These are phyloP conservation scores for Emericellopsis cladophorae DNA, from an alignment of 2,329 filamentous ascomycete genomes.

Conservation along the genomic window DNA sequence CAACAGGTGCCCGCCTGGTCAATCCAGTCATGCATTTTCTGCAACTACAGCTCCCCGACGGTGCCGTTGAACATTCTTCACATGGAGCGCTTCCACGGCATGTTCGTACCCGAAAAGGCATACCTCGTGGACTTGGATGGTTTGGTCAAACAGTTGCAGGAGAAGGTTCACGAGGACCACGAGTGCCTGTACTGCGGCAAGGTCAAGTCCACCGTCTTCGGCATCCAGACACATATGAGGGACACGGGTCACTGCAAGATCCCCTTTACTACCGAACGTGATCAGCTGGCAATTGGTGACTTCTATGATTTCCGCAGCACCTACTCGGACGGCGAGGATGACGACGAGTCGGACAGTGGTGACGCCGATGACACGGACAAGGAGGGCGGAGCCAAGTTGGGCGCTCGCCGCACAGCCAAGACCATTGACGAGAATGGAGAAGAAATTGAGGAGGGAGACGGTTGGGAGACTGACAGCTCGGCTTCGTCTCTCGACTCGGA, in stretches of 20 bases:
- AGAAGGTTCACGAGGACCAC: slow-evolving; percentile 66
- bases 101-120: slow-evolving; percentile 85
- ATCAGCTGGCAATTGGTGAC: slow-evolving; percentile 88
- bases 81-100: slow-evolving; percentile 87
- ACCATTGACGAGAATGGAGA: slow-evolving; percentile 36
- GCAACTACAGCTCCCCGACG: slow-evolving; percentile 71
- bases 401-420: slow-evolving; percentile 42
- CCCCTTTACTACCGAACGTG: slow-evolving; percentile 74
- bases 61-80: slow-evolving; percentile 68
- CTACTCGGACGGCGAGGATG: slow-evolving; percentile 71
- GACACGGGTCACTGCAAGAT: slow-evolving; percentile 97
- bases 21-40: slow-evolving; percentile 67
- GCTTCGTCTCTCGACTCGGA: slow-evolving; percentile 80
- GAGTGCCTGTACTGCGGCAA: slow-evolving; percentile 87
- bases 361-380: slow-evolving; percentile 33
- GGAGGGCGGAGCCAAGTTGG: slow-evolving; percentile 56
- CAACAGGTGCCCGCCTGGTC: slow-evolving; percentile 25
- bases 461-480: slow-evolving; percentile 92
- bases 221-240: slow-evolving; percentile 91
- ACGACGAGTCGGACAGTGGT: slow-evolving; percentile 32
- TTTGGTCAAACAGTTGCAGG: slow-evolving; percentile 63
- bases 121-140: slow-evolving; percentile 78
- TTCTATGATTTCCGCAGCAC: slow-evolving; percentile 96
- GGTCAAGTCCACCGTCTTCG: slow-evolving; percentile 62
- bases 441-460: slow-evolving; percentile 48